Evolutionary conservation across 208 protist species (phyloP).

Genomic region (Leishmania lainsoni): DNA sequence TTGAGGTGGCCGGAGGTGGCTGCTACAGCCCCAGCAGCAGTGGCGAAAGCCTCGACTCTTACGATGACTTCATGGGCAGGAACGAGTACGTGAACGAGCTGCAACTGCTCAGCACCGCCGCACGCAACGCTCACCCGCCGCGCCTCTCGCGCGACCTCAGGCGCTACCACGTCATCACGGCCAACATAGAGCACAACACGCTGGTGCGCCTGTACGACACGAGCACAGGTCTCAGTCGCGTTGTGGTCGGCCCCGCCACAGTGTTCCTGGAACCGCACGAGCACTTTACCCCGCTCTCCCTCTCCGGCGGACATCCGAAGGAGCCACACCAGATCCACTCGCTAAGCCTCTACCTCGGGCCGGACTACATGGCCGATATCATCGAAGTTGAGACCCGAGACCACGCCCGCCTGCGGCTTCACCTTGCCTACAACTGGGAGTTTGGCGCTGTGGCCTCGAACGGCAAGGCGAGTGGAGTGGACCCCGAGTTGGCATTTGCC

Average conservation of each 20-base stretch:
- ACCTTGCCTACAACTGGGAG: conserved; percentile 97
- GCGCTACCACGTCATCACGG: conserved; percentile 20
- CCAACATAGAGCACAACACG: conserved; percentile 93
- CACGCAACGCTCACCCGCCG: conserved; percentile 20
- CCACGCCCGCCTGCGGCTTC: conserved; percentile 92
- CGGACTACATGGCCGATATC: conserved; percentile 95
- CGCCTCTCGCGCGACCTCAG: conserved; percentile 27
- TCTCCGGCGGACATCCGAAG: conserved; percentile 90
- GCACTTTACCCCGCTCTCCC: conserved; percentile 73
- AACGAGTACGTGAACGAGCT: not conserved
- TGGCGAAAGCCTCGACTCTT: not conserved
- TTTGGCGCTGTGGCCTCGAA: conserved; percentile 55
- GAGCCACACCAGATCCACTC: conserved; percentile 86
- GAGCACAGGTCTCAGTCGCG: conserved; percentile 80
- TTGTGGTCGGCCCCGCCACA: conserved; percentile 67
- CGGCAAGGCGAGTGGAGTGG: conserved; percentile 5
- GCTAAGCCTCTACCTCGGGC: conserved; percentile 93
- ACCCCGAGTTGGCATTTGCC: conserved; percentile 73
- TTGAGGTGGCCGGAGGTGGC: not conserved
- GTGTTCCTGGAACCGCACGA: conserved; percentile 80
- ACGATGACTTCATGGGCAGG: not conserved
- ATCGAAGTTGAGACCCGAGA: conserved; percentile 95
- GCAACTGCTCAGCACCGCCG: conserved; percentile 17
- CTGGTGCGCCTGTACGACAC: conserved; percentile 95
- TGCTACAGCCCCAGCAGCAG: conserved; percentile 8